Evolutionary conservation across 1,139 yeast species (phyloP).

Genomic region (Insectozyma bohioensis): DNA sequence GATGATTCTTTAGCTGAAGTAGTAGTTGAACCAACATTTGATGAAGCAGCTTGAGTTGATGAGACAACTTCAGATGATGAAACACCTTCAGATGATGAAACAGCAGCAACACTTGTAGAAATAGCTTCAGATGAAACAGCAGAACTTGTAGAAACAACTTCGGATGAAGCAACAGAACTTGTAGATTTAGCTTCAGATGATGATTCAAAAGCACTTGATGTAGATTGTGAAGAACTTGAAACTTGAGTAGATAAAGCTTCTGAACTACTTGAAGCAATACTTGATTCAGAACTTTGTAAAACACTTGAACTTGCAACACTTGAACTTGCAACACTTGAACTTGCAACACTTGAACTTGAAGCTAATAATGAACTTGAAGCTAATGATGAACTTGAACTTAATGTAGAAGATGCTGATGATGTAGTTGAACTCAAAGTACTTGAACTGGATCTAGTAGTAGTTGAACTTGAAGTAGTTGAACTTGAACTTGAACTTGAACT

Average conservation of each 20-base stretch:
- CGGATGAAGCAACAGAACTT: conserved; percentile 1
- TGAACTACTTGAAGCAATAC: conserved; percentile 6
- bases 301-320: conserved; percentile 1
- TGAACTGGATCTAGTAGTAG: conserved; percentile 10
- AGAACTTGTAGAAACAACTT: conserved; percentile 10
- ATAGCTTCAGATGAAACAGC: too few relatives aligned
- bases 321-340: conserved; percentile 8
- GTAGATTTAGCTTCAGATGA: conserved; percentile 1
- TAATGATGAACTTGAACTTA: conserved; percentile 9
- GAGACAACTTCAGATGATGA: not conserved
- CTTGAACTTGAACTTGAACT: conserved; percentile 7
- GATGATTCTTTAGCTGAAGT: conserved; percentile 6
- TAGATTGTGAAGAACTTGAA: not conserved
- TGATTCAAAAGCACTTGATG: conserved; percentile 2
- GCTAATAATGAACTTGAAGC: conserved; percentile 5
- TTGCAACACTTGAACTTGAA: conserved; percentile 5
- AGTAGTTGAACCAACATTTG: conserved; percentile 4
- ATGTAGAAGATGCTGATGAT: conserved; percentile 8
- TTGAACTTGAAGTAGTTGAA: conserved; percentile 1
- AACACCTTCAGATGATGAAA: too few relatives aligned
- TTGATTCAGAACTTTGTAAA: conserved; percentile 6
- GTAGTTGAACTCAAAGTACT: conserved; percentile 11
- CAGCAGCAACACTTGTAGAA: too few relatives aligned
- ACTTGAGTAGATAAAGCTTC: too few relatives aligned
- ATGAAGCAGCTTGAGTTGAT: not conserved